Base-by-base conservation (phyloP, 768 basidiomycete species). In the Russula abietina region DNA sequence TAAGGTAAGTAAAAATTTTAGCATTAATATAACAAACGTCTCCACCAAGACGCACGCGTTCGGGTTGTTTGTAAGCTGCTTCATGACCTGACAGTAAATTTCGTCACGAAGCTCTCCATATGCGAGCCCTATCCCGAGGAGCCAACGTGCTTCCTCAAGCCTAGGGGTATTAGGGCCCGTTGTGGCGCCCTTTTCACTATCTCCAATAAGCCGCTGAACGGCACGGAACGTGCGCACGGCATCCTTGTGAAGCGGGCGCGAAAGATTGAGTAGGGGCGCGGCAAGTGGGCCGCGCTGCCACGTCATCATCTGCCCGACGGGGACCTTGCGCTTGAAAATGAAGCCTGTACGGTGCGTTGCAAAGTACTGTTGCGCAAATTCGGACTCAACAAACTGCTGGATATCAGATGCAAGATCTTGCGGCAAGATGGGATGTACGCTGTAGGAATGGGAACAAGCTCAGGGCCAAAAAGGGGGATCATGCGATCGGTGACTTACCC, bases 201-300 rank as follows among this genome's bases (percentile, higher is more conserved):
- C 94, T 43, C 93, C 93, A 93, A 97, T 98, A 50, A 95, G 84
- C 59, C 86, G 88, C 71, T 97, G 95, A 49, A 96, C 83, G 30
- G 91, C 85, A 70, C 89, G 92, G 82, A 97, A 98, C 5, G 87
- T 79, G 70, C 84, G 87, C 59, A 94, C 82, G 0, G 91, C 91
- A 67, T 95, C 88, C 70, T 84, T 86, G 63, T 84, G 81, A 24
- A 93, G 76, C 0, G 79, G 65, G 5, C 86, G 80, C 59, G 85
- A 85, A 10, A 92, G 74, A 6, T 85, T 79, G 22, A 98, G 82
- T 16, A 98, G 76, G 2, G 94, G 93, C 0, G 86, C 81, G 2
- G 79, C 76, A 51, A 98, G 77, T 9, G 89, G 85, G 0, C 80
- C 69, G 83, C 88, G 55, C 73, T 96, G 94, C 91, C 93, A 96